Evolutionary conservation across 2,329 filamentous ascomycete species (phyloP).

Genomic region (Sordariomycetes sp.): DNA sequence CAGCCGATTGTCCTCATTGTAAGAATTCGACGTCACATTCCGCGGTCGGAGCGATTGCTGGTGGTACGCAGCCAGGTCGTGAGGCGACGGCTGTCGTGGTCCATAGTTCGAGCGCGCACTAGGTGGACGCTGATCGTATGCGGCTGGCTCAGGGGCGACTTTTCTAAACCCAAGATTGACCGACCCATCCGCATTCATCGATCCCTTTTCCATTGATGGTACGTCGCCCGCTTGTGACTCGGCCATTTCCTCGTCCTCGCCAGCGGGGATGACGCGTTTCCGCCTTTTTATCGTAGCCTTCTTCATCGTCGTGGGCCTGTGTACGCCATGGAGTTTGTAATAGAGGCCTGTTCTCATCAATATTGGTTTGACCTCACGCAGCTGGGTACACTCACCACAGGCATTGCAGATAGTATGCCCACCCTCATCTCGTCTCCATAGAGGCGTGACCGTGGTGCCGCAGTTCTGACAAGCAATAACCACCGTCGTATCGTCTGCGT

Average conservation of each 20-base stretch:
- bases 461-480: constrained; percentile 96
- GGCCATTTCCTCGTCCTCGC: constrained; percentile 39
- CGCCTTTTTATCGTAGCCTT: constrained; percentile 93
- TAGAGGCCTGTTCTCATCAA: constrained; percentile 60
- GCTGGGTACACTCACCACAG: constrained; percentile 59
- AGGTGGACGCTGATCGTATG: constrained; percentile 37
- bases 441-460: constrained; percentile 87
- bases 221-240: constrained; percentile 37
- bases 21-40: constrained; percentile 27
- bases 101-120: constrained; percentile 24
- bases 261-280: constrained; percentile 84
- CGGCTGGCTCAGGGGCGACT: constrained; percentile 32
- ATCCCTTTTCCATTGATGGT: constrained; percentile 40
- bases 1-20: constrained; percentile 48
- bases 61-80: constrained; percentile 44
- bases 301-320: constrained; percentile 96
- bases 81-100: constrained; percentile 28
- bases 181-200: constrained; percentile 54
- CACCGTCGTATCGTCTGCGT: constrained; percentile 21
- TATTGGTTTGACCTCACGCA: constrained; percentile 1
- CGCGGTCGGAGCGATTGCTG: constrained; percentile 29
- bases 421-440: constrained; percentile 90
- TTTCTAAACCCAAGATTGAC: constrained; percentile 51
- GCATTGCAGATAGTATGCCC: constrained; percentile 98
- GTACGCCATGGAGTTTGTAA: constrained; percentile 89